phyloP scores from a whole-genome alignment of 2,329 filamentous ascomycete genomes.

The Orbilia oligospora region DNA sequence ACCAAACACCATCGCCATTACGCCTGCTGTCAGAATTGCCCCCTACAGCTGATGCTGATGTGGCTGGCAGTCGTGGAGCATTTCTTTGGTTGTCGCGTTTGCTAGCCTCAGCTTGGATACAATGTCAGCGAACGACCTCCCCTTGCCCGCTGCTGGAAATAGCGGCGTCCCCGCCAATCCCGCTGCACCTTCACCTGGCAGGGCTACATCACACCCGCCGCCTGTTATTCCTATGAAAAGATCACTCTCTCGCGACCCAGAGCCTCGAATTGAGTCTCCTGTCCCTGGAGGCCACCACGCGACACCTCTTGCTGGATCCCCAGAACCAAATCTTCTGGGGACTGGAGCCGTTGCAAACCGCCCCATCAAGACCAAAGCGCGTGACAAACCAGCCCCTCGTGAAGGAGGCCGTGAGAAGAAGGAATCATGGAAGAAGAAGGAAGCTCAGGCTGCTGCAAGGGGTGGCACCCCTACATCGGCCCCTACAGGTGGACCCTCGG shows the following conservation, averaged over 20 bases:
- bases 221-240: constrained; percentile 59
- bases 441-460: constrained; percentile 71
- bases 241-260: constrained; percentile 54
- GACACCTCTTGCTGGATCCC: constrained; percentile 48
- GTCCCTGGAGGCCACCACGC: constrained; percentile 54
- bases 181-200: constrained; percentile 30
- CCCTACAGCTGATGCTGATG: background rate
- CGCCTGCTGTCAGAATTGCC: background rate
- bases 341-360: constrained; percentile 42
- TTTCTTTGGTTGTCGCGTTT: background rate
- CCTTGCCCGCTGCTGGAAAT: constrained; percentile 42
- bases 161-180: constrained; percentile 14
- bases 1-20: background rate
- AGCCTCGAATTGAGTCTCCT: constrained; percentile 54
- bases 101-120: background rate
- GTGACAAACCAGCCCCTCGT: constrained; percentile 58
- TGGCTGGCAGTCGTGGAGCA: background rate
- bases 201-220: constrained; percentile 56
- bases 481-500: constrained; percentile 36
- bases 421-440: constrained; percentile 78
- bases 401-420: constrained; percentile 70
- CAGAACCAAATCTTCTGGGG: constrained; percentile 40
- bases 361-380: constrained; percentile 55
- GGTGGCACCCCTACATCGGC: constrained; percentile 66
- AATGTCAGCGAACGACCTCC: constrained; percentile 45